A percentile compares a stretch with the other conserved stretches of the same genome.
Conservation (phyloP, 257 asterid genomes). For the Agastache rugosa region DNA sequence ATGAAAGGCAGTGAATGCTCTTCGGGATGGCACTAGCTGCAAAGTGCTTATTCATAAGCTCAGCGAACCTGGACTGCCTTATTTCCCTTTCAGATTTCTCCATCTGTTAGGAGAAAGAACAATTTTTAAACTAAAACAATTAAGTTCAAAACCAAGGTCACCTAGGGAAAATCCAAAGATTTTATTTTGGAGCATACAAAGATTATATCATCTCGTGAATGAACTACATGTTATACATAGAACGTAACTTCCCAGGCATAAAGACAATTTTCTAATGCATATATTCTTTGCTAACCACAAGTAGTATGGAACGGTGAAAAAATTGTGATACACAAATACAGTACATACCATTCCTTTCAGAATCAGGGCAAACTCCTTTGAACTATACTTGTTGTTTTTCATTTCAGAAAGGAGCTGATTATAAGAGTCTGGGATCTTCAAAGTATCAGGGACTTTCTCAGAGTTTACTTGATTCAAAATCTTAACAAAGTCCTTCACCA, state of each 20-base stretch:
- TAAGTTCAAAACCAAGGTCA: neutral
- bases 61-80: slow-evolving; percentile 68
- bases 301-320: slow-evolving; percentile 9
- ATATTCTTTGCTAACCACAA: slow-evolving; percentile 12
- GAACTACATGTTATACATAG: slow-evolving; percentile 1
- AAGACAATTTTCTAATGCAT: slow-evolving; percentile 8
- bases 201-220: slow-evolving; percentile 26
- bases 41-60: slow-evolving; percentile 77
- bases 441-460: slow-evolving; percentile 81
- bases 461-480: slow-evolving; percentile 89
- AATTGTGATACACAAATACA: slow-evolving; percentile 27
- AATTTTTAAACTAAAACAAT: neutral
- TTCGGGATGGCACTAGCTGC: slow-evolving; percentile 67
- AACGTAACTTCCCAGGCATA: slow-evolving; percentile 21
- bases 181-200: neutral
- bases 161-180: slow-evolving; percentile 14
- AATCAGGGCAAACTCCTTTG: slow-evolving; percentile 91
- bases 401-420: slow-evolving; percentile 91
- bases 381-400: slow-evolving; percentile 74
- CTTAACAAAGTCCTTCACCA: slow-evolving; percentile 87
- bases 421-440: slow-evolving; percentile 91
- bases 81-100: slow-evolving; percentile 69
- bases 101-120: slow-evolving; percentile 48
- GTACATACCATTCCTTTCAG: slow-evolving; percentile 92
- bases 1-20: slow-evolving; percentile 70